Base-by-base conservation (phyloP, 106 monocot species). In the Dioscorea dumetorum region DNA sequence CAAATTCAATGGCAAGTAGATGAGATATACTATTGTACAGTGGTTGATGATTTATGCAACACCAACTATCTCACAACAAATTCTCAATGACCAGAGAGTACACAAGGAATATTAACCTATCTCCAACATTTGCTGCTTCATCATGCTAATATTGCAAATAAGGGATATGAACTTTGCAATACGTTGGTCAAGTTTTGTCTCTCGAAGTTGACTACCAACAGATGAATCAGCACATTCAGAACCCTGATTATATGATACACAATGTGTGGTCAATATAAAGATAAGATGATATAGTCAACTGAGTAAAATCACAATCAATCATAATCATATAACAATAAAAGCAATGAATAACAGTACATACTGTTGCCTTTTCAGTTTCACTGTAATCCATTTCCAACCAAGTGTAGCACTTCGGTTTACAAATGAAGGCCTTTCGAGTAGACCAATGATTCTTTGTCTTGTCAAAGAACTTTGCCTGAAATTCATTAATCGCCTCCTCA, bases 41-140 rank as follows among this genome's bases (percentile, higher is more conserved):
- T 41, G 41, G 41, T 41, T 41, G 5, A 41, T 41, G 0, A 41
- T 41, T 41, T 8, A 41, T 41, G 41, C 10, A 41, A 41, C 41
- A 41, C 41, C 41, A 41, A 41, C 41, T 6, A 41, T 41, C 41
- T 41, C 41, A 41, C 6, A 8, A 8, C 41, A 41, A 10, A 41
- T 41, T 41, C 41, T 3, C 0, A 0, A 5, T 5, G 0, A 41
- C 41, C 6, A 41, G 41, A 41, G 41, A 62, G 8, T 19, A n/a
- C 49, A 63, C 11, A 62, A 49, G 22, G 9, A 49, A 41, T 11
- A 66, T 71, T 77, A 70, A 86, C 95, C 95, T 82, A 95, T 95
- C 73, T 91, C 91, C 72, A 91, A 49, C 95, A 95, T 95, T 71
- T 91, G 95, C 70, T 91, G 95, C 73, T 78, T 88, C 95, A 95